Conservation (phyloP, 1,284 basidiomycete genomes). For the Vanrija sp. region DNA sequence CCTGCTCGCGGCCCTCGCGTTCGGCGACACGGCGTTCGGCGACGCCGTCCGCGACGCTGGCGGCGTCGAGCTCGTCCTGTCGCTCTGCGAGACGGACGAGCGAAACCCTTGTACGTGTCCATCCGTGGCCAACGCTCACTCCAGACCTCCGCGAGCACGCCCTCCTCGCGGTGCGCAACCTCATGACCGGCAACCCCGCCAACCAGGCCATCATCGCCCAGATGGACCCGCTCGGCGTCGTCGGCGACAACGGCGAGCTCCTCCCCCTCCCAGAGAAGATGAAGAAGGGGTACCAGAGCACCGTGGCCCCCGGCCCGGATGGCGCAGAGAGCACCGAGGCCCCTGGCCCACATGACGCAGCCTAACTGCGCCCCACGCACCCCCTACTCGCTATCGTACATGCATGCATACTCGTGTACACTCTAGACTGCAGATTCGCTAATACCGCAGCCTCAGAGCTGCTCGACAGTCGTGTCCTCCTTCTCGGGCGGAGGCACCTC, state of each 20-base stretch:
- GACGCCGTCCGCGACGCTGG: conserved; percentile 65
- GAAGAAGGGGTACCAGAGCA: conserved; percentile 19
- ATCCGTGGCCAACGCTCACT: conserved; percentile 3
- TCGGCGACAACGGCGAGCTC: conserved; percentile 59
- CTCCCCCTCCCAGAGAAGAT: conserved; percentile 49
- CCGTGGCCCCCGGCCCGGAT: too few species aligned
- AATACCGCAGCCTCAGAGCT: too few species aligned
- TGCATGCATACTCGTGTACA: background rate
- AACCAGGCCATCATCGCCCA: conserved; percentile 74
- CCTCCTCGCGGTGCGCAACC: conserved; percentile 71
- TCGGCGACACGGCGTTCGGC: conserved; percentile 62
- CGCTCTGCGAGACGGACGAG: conserved; percentile 82
- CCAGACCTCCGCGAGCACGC: conserved; percentile 87
- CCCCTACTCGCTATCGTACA: background rate
- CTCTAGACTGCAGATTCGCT: too few species aligned
- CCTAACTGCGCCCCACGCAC: background rate
- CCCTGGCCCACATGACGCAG: too few species aligned
- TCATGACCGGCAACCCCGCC: conserved; percentile 67
- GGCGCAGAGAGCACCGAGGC: too few species aligned
- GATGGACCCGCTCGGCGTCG: conserved; percentile 58
- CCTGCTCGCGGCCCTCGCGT: conserved; percentile 67
- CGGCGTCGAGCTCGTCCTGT: conserved; percentile 75
- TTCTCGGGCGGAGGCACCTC: background rate
- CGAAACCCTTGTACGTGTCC: conserved; percentile 77
- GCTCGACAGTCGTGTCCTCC: background rate